Conservation (phyloP, 2,329 filamentous ascomycete genomes). For the Drechslerella dactyloides region DNA sequence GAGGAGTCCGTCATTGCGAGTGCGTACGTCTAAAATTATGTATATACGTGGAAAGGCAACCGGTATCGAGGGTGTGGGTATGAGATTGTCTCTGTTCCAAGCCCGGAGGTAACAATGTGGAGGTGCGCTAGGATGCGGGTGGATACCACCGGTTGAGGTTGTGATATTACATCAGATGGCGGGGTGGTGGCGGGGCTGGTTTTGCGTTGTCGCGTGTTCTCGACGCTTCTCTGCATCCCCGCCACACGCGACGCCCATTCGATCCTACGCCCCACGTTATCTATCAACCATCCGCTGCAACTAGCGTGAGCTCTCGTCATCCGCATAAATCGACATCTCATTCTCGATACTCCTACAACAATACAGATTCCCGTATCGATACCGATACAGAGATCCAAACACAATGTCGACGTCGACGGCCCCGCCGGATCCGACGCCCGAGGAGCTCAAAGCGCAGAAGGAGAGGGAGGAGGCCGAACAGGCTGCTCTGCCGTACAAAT, state of each 20-base stretch:
- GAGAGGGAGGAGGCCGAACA: slow-evolving; percentile 86
- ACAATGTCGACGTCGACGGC: slow-evolving; percentile 43
- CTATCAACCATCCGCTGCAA: no score
- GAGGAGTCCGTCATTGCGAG: slow-evolving; percentile 42
- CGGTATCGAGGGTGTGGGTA: slow-evolving; percentile 15
- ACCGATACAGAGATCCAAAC: not conserved
- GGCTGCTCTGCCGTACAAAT: slow-evolving; percentile 91
- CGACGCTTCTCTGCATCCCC: no score
- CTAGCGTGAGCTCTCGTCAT: no score
- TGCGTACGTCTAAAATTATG: not conserved
- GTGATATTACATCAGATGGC: not conserved
- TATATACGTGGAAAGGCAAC: no score
- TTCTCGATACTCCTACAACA: no score
- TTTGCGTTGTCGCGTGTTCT: slow-evolving; percentile 37
- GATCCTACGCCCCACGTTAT: no score
- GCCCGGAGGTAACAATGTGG: no score
- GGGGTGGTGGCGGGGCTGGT: slow-evolving; percentile 19
- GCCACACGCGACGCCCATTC: not conserved
- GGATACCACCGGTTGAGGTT: not conserved
- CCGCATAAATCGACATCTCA: no score
- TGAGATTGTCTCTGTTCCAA: no score
- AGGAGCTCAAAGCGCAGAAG: slow-evolving; percentile 63
- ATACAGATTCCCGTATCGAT: no score
- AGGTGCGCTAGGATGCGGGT: slow-evolving; percentile 15
- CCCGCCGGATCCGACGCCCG: slow-evolving; percentile 47